Percentiles rank a stretch among this genome's conserved stretches.
Conservation (phyloP, 208 protist genomes). For the Crithidia thermophila region DNA sequence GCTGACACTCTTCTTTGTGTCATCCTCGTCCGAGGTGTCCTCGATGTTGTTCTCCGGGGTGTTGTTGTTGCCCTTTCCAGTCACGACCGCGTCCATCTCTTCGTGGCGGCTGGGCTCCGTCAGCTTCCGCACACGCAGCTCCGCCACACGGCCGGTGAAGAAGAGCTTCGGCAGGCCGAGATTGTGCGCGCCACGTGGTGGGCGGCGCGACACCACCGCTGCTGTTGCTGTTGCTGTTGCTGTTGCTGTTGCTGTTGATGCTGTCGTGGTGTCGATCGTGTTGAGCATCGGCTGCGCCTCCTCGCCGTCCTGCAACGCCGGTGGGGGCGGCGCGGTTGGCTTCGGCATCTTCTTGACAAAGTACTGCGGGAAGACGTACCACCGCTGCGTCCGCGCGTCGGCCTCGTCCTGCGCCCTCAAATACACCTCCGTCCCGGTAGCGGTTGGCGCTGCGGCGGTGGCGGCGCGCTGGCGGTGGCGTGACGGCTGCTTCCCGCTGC, state of each 20-base stretch:
- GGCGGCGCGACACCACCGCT: not conserved
- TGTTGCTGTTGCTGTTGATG: not conserved
- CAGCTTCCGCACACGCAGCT: slow-evolving; percentile 8
- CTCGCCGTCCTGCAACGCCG: not conserved
- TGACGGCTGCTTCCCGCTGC: not conserved
- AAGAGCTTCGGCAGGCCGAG: slow-evolving; percentile 33
- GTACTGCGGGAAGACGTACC: slow-evolving; percentile 44
- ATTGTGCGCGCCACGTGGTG: not conserved
- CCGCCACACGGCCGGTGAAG: slow-evolving; percentile 33
- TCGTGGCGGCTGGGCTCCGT: slow-evolving; percentile 11
- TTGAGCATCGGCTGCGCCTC: too few relatives aligned
- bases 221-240: not conserved
- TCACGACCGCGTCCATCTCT: not conserved
- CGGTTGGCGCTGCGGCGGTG: not conserved
- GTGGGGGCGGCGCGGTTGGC: too few relatives aligned
- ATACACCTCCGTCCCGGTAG: slow-evolving; percentile 20
- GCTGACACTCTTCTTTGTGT: not conserved
- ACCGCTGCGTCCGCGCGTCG: slow-evolving; percentile 17
- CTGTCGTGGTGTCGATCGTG: not conserved
- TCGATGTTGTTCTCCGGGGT: not conserved
- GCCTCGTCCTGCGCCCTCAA: not conserved
- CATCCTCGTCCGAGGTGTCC: not conserved
- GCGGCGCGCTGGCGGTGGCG: not conserved
- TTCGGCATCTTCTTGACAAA: slow-evolving; percentile 5
- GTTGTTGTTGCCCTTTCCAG: not conserved